phyloP scores from a whole-genome alignment of 495 filamentous ascomycete species.

The Talaromyces proteolyticus region DNA sequence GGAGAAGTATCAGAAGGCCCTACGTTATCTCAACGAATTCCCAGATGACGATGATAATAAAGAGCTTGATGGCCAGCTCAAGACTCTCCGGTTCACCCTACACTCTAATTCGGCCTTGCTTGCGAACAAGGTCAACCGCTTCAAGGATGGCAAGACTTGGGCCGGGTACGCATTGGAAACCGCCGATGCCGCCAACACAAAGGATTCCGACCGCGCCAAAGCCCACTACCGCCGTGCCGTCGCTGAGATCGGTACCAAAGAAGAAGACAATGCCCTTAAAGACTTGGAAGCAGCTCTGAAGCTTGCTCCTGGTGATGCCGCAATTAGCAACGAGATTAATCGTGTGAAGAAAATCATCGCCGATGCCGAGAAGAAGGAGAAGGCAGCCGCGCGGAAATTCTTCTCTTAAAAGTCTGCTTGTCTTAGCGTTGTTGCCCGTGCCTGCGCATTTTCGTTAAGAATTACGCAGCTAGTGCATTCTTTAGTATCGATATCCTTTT shows the following conservation, averaged over 20 bases:
- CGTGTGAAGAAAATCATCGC: conserved; percentile 69
- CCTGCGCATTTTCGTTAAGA: too few relatives aligned
- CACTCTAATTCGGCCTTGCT: conserved; percentile 76
- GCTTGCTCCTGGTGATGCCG: conserved; percentile 70
- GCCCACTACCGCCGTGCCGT: conserved; percentile 76
- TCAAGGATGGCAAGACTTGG: conserved; percentile 58
- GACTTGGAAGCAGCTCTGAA: conserved; percentile 72
- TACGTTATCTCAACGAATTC: conserved; percentile 91
- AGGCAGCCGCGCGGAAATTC: conserved; percentile 83
- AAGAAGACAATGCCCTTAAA: conserved; percentile 76
- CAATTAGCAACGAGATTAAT: conserved; percentile 66
- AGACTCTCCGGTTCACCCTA: conserved; percentile 67
- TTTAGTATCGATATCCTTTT: too few relatives aligned
- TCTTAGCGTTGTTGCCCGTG: too few relatives aligned
- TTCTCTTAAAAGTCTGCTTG: conserved; percentile 45
- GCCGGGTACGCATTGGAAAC: conserved; percentile 72
- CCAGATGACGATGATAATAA: conserved; percentile 57
- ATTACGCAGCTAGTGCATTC: too few relatives aligned
- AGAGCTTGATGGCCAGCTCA: conserved; percentile 60
- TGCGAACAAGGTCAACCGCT: conserved; percentile 71
- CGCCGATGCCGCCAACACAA: conserved; percentile 43
- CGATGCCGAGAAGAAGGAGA: conserved; percentile 76
- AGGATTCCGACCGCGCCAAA: conserved; percentile 80
- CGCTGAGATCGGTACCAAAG: conserved; percentile 67
- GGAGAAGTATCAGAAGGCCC: conserved; percentile 95